Evolutionary conservation across 805 yeast species (phyloP).

Genomic region (Cyberlindnera mrakii): DNA sequence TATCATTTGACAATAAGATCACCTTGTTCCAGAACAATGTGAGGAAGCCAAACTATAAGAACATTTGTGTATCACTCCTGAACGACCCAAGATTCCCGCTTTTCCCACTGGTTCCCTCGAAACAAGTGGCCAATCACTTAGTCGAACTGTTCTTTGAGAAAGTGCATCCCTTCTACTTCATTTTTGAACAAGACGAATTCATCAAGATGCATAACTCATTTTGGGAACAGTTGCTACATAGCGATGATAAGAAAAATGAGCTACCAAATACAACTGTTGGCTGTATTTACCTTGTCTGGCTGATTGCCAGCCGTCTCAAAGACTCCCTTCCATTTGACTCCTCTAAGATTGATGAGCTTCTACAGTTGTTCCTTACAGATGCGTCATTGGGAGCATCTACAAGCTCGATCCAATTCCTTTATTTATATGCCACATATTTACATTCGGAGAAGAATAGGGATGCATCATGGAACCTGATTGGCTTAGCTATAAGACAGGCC

Average conservation of each 20-base stretch:
- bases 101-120: constrained; percentile 25
- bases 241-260: not conserved
- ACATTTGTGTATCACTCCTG: constrained; percentile 9
- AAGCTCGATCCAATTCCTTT: constrained; percentile 37
- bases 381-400: constrained; percentile 38
- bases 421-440: constrained; percentile 36
- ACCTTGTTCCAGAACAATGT: constrained; percentile 17
- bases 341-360: constrained; percentile 31
- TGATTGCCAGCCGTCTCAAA: constrained; percentile 18
- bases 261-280: constrained; percentile 28
- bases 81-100: constrained; percentile 31
- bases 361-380: constrained; percentile 37
- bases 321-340: constrained; percentile 5
- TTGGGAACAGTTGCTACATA: constrained; percentile 24
- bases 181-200: constrained; percentile 32
- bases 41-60: constrained; percentile 8
- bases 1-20: constrained; percentile 29
- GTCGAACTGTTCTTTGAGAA: constrained; percentile 34
- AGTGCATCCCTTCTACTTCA: constrained; percentile 39
- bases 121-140: constrained; percentile 32
- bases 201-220: constrained; percentile 30
- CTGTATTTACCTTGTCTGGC: constrained; percentile 41
- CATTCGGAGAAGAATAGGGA: constrained; percentile 41
- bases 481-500: constrained; percentile 41
- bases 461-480: constrained; percentile 41